Evolutionary conservation across 257 asterid species (phyloP).

Genomic region (Solanum sejunctum): DNA sequence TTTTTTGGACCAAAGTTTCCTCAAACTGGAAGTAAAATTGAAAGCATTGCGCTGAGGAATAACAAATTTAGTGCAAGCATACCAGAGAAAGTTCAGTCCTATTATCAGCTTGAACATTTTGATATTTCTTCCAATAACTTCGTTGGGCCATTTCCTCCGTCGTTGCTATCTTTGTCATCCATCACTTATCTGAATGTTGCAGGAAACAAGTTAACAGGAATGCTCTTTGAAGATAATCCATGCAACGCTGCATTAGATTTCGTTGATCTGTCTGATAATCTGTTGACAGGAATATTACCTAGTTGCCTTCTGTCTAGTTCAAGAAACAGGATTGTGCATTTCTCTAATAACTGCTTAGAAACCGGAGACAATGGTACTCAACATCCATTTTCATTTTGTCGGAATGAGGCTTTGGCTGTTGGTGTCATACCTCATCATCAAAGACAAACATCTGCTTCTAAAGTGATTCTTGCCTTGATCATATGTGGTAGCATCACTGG

Average conservation of each 20-base stretch:
- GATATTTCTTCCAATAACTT: slow-evolving; percentile 67
- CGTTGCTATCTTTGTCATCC: slow-evolving; percentile 56
- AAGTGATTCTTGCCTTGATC: slow-evolving; percentile 31
- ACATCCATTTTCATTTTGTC: slow-evolving; percentile 49
- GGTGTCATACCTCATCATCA: slow-evolving; percentile 52
- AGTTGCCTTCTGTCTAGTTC: slow-evolving; percentile 33
- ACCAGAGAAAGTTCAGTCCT: slow-evolving; percentile 49
- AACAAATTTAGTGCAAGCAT: slow-evolving; percentile 51
- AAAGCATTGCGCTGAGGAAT: slow-evolving; percentile 37
- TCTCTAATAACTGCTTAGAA: slow-evolving; percentile 49
- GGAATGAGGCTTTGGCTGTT: slow-evolving; percentile 72
- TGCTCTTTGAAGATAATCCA: slow-evolving; percentile 42
- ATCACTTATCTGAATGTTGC: slow-evolving; percentile 43
- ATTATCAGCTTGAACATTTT: slow-evolving; percentile 38
- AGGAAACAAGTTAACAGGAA: slow-evolving; percentile 61
- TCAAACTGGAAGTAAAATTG: slow-evolving; percentile 27
- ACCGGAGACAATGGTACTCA: slow-evolving; percentile 31
- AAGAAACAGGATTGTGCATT: slow-evolving; percentile 21
- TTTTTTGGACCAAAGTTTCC: slow-evolving; percentile 71
- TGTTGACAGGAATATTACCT: slow-evolving; percentile 68
- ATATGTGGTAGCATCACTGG: slow-evolving; percentile 42
- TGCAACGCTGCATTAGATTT: slow-evolving; percentile 41
- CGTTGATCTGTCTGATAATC: slow-evolving; percentile 62
- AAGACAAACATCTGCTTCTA: slow-evolving; percentile 28
- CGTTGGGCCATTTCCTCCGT: slow-evolving; percentile 70